Conservation (phyloP, 768 basidiomycete species). For the Amanita polypyramis region DNA sequence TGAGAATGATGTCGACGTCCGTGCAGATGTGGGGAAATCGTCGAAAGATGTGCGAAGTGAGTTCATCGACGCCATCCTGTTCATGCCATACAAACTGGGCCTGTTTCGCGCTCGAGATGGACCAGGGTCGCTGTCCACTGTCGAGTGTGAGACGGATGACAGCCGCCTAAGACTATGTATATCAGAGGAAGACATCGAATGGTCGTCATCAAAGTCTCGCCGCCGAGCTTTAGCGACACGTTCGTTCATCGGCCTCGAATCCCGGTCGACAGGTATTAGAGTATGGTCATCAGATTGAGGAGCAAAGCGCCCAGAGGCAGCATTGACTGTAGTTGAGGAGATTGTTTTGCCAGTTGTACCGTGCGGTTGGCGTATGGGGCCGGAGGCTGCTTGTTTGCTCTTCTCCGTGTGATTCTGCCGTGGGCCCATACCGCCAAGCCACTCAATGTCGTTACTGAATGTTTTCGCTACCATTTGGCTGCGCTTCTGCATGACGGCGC, state of each 20-base stretch:
- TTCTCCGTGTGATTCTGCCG: slow-evolving; percentile 34
- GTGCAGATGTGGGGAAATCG: slow-evolving; percentile 62
- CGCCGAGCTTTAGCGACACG: slow-evolving; percentile 68
- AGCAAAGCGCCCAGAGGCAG: slow-evolving; percentile 50
- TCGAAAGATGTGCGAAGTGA: slow-evolving; percentile 67
- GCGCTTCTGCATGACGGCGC: slow-evolving; percentile 89
- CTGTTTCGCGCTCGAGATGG: slow-evolving; percentile 56
- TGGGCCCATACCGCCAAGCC: slow-evolving; percentile 41
- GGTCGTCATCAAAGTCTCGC: slow-evolving; percentile 82
- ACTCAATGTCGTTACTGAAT: slow-evolving; percentile 47
- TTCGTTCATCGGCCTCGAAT: slow-evolving; percentile 48
- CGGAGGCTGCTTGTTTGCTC: slow-evolving; percentile 46
- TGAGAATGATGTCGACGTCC: slow-evolving; percentile 74
- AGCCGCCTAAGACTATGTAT: slow-evolving; percentile 64
- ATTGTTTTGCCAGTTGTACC: slow-evolving; percentile 26
- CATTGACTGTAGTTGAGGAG: slow-evolving; percentile 41
- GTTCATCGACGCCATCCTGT: slow-evolving; percentile 67
- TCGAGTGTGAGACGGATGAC: slow-evolving; percentile 73
- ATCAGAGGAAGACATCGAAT: slow-evolving; percentile 86
- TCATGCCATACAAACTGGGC: slow-evolving; percentile 54
- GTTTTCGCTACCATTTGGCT: slow-evolving; percentile 60
- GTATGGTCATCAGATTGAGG: slow-evolving; percentile 18
- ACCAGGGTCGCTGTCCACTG: slow-evolving; percentile 82
- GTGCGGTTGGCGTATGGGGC: slow-evolving; percentile 54
- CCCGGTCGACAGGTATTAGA: slow-evolving; percentile 21